phyloP scores from a whole-genome alignment of 1,284 basidiomycete genomes.

The Amanita bisporigera region DNA sequence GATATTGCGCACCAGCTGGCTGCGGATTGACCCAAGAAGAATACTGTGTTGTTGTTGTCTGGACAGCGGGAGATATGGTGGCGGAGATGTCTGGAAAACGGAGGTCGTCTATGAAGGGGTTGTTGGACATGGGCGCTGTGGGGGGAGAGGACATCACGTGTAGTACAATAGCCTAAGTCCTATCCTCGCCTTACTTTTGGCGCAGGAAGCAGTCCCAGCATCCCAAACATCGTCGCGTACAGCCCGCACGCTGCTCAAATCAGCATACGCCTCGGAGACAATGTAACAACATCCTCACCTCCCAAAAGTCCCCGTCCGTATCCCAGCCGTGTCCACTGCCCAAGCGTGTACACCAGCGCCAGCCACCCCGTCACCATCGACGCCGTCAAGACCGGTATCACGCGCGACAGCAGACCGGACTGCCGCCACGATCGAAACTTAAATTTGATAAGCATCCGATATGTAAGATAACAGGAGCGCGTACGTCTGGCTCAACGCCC shows the following conservation, averaged over 20 bases:
- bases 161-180: background rate
- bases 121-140: conserved; percentile 52
- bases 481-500: conserved; percentile 69
- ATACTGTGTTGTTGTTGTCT: conserved; percentile 26
- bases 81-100: conserved; percentile 60
- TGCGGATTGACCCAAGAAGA: conserved; percentile 33
- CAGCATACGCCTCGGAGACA: background rate
- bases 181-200: conserved; percentile 53
- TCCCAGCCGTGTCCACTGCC: conserved; percentile 67
- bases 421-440: conserved; percentile 71
- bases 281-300: conserved; percentile 49
- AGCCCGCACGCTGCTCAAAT: conserved; percentile 59
- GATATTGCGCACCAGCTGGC: too few relatives aligned
- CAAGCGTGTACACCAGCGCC: conserved; percentile 62
- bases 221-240: conserved; percentile 70
- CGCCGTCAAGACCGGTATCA: conserved; percentile 66
- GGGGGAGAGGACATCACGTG: conserved; percentile 9
- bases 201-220: conserved; percentile 70
- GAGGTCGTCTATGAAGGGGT: conserved; percentile 59
- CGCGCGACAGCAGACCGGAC: conserved; percentile 60
- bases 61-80: conserved; percentile 22
- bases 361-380: conserved; percentile 75
- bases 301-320: conserved; percentile 65
- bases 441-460: conserved; percentile 7
- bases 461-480: conserved; percentile 32